Percentiles rank a stretch among this genome's conserved stretches.
Evolutionary conservation across 805 yeast genomes (phyloP).

Genomic region (Zygosaccharomyces kombuchaensis): DNA sequence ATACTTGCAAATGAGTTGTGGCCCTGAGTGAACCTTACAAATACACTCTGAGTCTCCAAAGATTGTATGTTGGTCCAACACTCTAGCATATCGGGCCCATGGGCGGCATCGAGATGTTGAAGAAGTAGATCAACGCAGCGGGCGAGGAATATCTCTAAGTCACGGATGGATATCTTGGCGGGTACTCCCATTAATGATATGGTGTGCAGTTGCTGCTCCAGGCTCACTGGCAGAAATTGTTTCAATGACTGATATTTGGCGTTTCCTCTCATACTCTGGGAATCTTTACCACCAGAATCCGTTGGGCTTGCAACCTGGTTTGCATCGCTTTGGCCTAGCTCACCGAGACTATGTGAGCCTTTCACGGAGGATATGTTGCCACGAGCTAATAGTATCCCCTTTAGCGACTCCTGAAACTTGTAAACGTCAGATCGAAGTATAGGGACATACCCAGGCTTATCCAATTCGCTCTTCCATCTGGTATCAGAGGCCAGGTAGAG

Average conservation of each 20-base stretch:
- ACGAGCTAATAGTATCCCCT: neutral
- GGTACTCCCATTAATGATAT: conserved; percentile 21
- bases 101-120: conserved; percentile 2
- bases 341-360: neutral
- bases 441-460: conserved; percentile 27
- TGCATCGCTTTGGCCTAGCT: neutral
- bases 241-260: conserved; percentile 18
- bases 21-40: conserved; percentile 15
- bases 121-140: conserved; percentile 3
- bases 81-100: conserved; percentile 5
- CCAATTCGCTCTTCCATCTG: conserved; percentile 23
- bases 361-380: neutral
- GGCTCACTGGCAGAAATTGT: conserved; percentile 26
- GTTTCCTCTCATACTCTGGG: neutral
- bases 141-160: conserved; percentile 15
- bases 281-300: neutral
- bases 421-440: conserved; percentile 25
- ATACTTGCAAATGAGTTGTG: conserved; percentile 4
- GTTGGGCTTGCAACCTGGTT: neutral
- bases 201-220: conserved; percentile 26
- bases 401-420: conserved; percentile 17
- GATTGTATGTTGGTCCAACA: conserved; percentile 18
- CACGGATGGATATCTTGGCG: conserved; percentile 8
- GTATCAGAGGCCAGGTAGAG: conserved; percentile 19
- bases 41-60: conserved; percentile 18